phyloP scores from a whole-genome alignment of 768 basidiomycete genomes.

The Boletellus emodensis region DNA sequence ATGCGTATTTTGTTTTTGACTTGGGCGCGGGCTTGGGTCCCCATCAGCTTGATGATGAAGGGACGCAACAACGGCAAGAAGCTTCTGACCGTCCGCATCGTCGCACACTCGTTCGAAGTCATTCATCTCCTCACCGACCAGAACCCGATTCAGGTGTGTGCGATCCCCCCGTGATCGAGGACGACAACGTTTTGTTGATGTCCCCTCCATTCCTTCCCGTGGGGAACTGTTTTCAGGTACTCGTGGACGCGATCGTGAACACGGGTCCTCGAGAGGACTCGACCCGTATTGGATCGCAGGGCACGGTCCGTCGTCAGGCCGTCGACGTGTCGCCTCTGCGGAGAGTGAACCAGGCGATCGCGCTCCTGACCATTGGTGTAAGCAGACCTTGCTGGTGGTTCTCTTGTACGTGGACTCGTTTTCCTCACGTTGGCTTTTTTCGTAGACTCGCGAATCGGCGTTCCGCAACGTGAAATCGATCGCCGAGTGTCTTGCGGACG shows the following conservation, averaged over 20 bases:
- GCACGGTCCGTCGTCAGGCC: constrained; percentile 98
- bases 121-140: constrained; percentile 99
- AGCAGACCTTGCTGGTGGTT: constrained; percentile 28
- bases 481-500: constrained; percentile 97
- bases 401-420: neutral
- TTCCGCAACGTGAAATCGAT: constrained; percentile 99
- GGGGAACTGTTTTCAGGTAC: constrained; percentile 47
- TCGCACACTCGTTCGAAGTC: constrained; percentile 99
- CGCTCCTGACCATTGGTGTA: constrained; percentile 95
- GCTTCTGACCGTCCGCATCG: constrained; percentile 97
- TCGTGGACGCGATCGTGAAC: constrained; percentile 99
- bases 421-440: constrained; percentile 1
- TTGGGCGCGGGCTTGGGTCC: neutral
- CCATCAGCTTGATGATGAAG: constrained; percentile 97
- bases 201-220: too few relatives aligned
- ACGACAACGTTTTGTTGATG: neutral
- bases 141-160: constrained; percentile 94
- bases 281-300: constrained; percentile 99
- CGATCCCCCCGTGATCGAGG: neutral
- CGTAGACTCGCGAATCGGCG: constrained; percentile 95
- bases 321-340: constrained; percentile 99
- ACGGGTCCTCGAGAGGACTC: constrained; percentile 99
- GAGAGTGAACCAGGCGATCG: constrained; percentile 95
- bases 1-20: neutral
- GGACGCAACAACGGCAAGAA: constrained; percentile 99